Evolutionary conservation across 257 asterid genomes (phyloP).

Genomic region (Capsicum chinense): DNA sequence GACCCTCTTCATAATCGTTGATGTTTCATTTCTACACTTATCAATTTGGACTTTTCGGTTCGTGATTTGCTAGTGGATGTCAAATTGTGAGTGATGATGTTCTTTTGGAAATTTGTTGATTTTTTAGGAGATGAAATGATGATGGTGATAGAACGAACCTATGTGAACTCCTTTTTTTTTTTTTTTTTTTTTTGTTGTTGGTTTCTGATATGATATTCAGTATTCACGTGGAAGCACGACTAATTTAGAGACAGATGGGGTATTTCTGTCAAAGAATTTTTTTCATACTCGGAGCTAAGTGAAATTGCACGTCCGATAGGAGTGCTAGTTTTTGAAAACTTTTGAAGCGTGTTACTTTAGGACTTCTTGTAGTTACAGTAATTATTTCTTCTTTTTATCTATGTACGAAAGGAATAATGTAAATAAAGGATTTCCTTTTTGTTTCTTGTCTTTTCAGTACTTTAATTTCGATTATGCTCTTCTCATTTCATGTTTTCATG

Average conservation of each 20-base stretch:
- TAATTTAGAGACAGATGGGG: too few species aligned
- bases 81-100: not conserved
- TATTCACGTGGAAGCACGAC: too few species aligned
- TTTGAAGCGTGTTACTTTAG: not conserved
- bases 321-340: not conserved
- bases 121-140: not conserved
- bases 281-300: not conserved
- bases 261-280: too few species aligned
- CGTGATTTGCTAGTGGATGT: not conserved
- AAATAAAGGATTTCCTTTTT: not conserved
- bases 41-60: not conserved
- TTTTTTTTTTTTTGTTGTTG: too few species aligned
- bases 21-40: not conserved
- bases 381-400: not conserved
- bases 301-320: not conserved
- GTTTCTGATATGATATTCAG: too few species aligned
- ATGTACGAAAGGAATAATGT: not conserved
- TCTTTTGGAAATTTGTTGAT: not conserved
- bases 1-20: constrained; percentile 54
- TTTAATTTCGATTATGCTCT: not conserved
- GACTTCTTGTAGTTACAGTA: not conserved
- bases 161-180: too few species aligned
- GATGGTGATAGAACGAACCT: not conserved
- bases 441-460: not conserved
- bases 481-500: too few species aligned